Evolutionary conservation across 2,329 filamentous ascomycete genomes (phyloP).

Genomic region (Graphium sp.): DNA sequence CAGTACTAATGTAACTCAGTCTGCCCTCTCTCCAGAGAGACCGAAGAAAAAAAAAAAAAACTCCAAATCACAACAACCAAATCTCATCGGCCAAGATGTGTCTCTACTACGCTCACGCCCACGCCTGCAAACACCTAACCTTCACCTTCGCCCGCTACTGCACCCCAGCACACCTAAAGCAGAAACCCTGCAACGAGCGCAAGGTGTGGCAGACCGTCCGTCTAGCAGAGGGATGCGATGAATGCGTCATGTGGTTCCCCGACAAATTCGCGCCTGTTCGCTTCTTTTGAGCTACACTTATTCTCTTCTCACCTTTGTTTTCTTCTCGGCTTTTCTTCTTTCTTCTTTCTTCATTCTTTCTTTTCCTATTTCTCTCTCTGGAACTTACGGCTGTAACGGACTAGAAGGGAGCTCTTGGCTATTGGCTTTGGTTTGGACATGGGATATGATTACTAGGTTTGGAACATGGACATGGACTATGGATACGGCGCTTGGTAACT

Average conservation of each 20-base stretch:
- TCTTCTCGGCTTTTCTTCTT: not conserved
- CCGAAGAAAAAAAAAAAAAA: too few species aligned
- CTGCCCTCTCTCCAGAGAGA: too few species aligned
- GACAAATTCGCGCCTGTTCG: constrained; percentile 9
- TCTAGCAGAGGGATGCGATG: constrained; percentile 17
- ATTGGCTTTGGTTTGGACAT: too few species aligned
- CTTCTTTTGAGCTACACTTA: not conserved
- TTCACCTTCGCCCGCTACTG: constrained; percentile 18
- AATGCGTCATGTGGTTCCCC: constrained; percentile 14
- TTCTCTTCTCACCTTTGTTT: not conserved
- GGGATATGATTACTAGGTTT: too few species aligned
- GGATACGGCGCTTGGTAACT: too few species aligned
- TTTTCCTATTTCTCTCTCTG: constrained; percentile 1
- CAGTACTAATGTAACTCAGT: too few species aligned
- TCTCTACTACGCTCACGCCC: constrained; percentile 19
- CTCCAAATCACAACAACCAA: too few species aligned
- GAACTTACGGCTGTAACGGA: constrained; percentile 1
- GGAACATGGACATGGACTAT: too few species aligned
- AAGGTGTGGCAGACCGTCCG: constrained; percentile 18
- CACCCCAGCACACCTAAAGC: constrained; percentile 15
- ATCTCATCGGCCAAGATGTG: constrained; percentile 12
- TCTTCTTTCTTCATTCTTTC: constrained; percentile 1
- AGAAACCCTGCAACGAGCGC: constrained; percentile 15
- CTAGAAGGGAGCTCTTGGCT: too few species aligned
- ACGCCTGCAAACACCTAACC: constrained; percentile 16